Conservation (phyloP, 164 flowering plant species). For the Amborella trichopoda region DNA sequence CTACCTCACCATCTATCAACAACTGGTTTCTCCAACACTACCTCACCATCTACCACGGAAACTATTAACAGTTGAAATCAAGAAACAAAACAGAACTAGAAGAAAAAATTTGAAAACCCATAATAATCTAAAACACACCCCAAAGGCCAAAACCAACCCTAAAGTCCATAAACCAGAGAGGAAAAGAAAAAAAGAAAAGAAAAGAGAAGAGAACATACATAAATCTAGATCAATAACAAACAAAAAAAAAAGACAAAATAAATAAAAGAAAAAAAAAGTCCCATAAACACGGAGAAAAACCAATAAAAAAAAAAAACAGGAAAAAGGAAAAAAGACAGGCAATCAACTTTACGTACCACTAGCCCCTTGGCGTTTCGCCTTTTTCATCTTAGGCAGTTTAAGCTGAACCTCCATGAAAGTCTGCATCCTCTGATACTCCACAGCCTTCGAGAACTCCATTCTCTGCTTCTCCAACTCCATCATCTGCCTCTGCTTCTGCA, state of each 20-base stretch:
- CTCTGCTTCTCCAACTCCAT: conserved; percentile 63
- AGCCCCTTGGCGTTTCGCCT: conserved; percentile 23
- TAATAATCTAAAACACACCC: no score
- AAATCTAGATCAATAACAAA: not conserved
- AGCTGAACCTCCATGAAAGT: conserved; percentile 55
- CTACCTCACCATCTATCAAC: no score
- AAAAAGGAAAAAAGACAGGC: not conserved
- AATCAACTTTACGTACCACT: no score
- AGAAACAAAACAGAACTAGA: no score
- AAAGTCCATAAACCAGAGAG: no score
- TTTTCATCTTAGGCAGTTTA: conserved; percentile 47
- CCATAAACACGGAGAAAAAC: not conserved
- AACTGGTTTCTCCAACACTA: no score
- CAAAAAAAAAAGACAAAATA: not conserved
- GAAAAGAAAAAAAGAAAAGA: not conserved
- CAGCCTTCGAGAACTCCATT: conserved; percentile 41
- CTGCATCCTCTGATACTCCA: conserved; percentile 58
- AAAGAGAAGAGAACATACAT: not conserved
- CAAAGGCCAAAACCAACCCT: no score
- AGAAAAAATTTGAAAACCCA: no score
- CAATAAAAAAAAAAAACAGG: not conserved
- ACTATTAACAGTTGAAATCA: no score
- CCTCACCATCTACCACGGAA: no score
- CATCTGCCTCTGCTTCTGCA: conserved; percentile 45
- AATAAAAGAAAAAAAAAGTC: not conserved